phyloP scores from a whole-genome alignment of 495 filamentous ascomycete genomes.

The Tuber brumale region DNA sequence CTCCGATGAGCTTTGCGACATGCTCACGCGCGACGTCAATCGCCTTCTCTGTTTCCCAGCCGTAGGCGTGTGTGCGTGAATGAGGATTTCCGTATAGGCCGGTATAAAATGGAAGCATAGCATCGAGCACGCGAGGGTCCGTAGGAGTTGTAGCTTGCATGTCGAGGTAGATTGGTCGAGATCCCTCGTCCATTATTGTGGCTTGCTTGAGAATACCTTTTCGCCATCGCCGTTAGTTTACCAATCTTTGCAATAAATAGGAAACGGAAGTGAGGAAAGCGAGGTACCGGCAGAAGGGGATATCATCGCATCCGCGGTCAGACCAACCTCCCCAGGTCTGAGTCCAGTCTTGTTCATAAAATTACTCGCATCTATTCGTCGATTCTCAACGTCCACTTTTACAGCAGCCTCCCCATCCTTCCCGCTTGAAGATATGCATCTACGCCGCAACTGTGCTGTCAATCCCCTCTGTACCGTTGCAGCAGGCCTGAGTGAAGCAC shows the following conservation, averaged over 20 bases:
- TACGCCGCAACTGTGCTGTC: constrained; percentile 6
- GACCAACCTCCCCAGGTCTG: constrained; percentile 21
- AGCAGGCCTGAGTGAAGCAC: constrained; percentile 12
- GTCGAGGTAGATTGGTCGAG: constrained; percentile 92
- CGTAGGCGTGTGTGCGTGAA: constrained; percentile 94
- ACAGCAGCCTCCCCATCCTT: constrained; percentile 27
- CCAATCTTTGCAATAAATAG: neutral
- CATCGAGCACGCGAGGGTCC: constrained; percentile 88
- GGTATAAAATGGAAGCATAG: constrained; percentile 91
- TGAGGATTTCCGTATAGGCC: constrained; percentile 96
- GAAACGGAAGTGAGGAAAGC: neutral
- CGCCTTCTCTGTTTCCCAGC: constrained; percentile 95
- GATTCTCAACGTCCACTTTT: constrained; percentile 32
- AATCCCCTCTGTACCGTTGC: constrained; percentile 6
- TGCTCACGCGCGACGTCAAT: constrained; percentile 78
- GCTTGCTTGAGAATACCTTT: constrained; percentile 81
- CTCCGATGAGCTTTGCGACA: constrained; percentile 80
- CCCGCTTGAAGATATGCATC: constrained; percentile 28
- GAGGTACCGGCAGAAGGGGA: constrained; percentile 37
- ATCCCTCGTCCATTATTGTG: constrained; percentile 86
- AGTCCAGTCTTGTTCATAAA: constrained; percentile 33
- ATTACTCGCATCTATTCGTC: constrained; percentile 27
- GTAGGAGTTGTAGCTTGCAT: constrained; percentile 98
- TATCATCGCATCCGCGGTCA: constrained; percentile 36
- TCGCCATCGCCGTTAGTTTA: neutral